These are phyloP conservation scores for Cutaneotrichosporon sp. DNA, from an alignment of 1,284 basidiomycete species.

Conservation along the genomic window DNA sequence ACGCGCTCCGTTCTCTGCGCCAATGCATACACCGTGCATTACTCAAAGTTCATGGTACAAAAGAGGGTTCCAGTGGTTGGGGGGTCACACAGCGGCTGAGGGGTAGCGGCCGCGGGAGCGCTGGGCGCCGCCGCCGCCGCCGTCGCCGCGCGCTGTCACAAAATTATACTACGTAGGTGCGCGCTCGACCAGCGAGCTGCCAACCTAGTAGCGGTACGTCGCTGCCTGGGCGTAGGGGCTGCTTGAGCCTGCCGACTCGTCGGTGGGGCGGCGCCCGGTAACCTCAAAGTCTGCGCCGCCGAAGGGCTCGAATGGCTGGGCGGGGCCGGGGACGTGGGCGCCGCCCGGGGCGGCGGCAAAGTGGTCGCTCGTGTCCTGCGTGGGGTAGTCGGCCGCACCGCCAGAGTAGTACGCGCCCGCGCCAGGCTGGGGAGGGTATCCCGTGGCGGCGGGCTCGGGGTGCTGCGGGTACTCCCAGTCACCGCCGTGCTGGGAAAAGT, in stretches of 20 bases:
- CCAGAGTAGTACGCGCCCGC: background rate
- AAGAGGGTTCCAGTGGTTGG: background rate
- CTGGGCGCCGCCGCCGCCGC: background rate
- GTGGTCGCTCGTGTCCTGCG: conserved; percentile 22
- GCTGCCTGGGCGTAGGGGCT: conserved; percentile 42
- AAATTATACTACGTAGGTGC: too few relatives aligned
- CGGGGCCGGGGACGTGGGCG: too few relatives aligned
- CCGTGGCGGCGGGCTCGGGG: conserved; percentile 13
- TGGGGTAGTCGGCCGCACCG: conserved; percentile 30
- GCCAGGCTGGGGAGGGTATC: conserved; percentile 13
- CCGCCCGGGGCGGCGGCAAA: conserved; percentile 27
- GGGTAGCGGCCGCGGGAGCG: too few relatives aligned
- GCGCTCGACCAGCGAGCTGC: too few relatives aligned
- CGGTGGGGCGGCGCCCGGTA: conserved; percentile 39
- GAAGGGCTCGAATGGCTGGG: conserved; percentile 7
- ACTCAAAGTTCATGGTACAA: background rate
- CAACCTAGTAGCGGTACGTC: conserved; percentile 25
- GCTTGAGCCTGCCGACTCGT: conserved; percentile 13
- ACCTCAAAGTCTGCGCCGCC: conserved; percentile 13
- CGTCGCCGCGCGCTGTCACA: conserved; percentile 6
- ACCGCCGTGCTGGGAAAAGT: conserved; percentile 1
- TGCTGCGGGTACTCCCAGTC: conserved; percentile 9
- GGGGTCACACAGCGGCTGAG: too few relatives aligned
- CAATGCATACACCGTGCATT: too few relatives aligned
- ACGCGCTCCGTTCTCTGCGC: background rate